Evolutionary conservation across 805 yeast species (phyloP).

Genomic region (Wickerhamiella dianesei): DNA sequence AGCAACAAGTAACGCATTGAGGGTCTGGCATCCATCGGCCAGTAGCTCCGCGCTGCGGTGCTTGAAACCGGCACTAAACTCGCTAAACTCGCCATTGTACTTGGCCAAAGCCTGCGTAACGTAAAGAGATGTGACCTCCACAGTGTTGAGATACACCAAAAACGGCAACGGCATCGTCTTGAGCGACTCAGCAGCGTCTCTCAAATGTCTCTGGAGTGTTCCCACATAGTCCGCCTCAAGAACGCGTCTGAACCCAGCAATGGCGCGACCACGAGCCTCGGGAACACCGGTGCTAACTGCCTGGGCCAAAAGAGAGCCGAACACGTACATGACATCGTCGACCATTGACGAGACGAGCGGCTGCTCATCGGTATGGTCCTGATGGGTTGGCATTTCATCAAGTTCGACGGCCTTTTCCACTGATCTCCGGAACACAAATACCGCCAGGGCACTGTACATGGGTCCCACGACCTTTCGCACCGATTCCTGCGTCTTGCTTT

Average conservation of each 20-base stretch:
- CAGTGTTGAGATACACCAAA: slow-evolving; percentile 57
- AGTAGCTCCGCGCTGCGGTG: slow-evolving; percentile 29
- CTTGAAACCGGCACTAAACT: slow-evolving; percentile 23
- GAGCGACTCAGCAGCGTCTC: slow-evolving; percentile 24
- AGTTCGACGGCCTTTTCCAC: slow-evolving; percentile 67
- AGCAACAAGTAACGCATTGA: slow-evolving; percentile 26
- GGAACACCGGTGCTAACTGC: slow-evolving; percentile 60
- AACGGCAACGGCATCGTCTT: slow-evolving; percentile 39
- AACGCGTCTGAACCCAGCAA: slow-evolving; percentile 43
- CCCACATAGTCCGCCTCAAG: slow-evolving; percentile 52
- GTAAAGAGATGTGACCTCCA: slow-evolving; percentile 49
- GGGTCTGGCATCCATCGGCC: slow-evolving; percentile 31
- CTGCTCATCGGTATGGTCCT: slow-evolving; percentile 36
- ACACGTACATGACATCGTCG: slow-evolving; percentile 68
- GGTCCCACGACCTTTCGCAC: slow-evolving; percentile 34
- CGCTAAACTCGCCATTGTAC: slow-evolving; percentile 7
- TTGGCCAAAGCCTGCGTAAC: slow-evolving; percentile 32
- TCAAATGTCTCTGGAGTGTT: slow-evolving; percentile 37
- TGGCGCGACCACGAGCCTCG: slow-evolving; percentile 38
- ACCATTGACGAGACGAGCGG: slow-evolving; percentile 62
- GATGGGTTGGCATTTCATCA: slow-evolving; percentile 51
- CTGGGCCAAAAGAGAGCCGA: slow-evolving; percentile 53
- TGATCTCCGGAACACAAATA: slow-evolving; percentile 61
- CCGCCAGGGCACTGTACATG: slow-evolving; percentile 47
- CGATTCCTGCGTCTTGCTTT: background rate